Percentiles rank a stretch among this genome's conserved stretches.
These are phyloP conservation scores for Daphne laureola DNA, from an alignment of 441 rosid species.

Conservation along the genomic window DNA sequence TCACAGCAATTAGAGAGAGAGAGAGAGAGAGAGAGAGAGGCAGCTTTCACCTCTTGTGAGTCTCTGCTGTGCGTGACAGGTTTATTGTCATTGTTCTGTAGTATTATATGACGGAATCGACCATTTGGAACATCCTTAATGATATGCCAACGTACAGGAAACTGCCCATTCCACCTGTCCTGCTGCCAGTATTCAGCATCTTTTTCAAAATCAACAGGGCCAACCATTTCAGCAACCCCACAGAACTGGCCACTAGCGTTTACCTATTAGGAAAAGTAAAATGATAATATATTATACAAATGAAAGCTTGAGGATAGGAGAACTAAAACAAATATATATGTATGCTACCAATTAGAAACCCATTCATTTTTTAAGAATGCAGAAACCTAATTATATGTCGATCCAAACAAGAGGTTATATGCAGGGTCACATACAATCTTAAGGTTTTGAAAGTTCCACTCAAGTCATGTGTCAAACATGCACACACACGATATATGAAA, in stretches of 20 bases:
- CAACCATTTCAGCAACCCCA: constrained; percentile 77
- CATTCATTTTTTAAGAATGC: too few species aligned
- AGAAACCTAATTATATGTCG: too few species aligned
- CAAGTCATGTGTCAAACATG: too few species aligned
- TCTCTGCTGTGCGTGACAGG: constrained; percentile 86
- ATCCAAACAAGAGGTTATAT: too few species aligned
- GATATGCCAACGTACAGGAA: constrained; percentile 73
- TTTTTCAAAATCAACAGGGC: constrained; percentile 69
- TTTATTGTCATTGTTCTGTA: constrained; percentile 71
- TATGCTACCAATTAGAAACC: too few species aligned
- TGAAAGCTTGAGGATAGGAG: too few species aligned
- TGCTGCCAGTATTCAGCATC: constrained; percentile 77
- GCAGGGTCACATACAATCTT: too few species aligned
- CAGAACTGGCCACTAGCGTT: constrained; percentile 85
- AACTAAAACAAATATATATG: too few species aligned
- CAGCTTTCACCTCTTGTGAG: constrained; percentile 59
- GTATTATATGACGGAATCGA: constrained; percentile 59
- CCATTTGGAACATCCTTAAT: constrained; percentile 72
- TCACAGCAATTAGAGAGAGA: too few species aligned
- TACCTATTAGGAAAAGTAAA: constrained; percentile 34
- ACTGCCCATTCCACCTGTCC: constrained; percentile 86
- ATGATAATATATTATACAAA: too few species aligned
- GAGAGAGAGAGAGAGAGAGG: background rate
- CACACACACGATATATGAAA: too few species aligned
- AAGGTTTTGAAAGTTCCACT: too few species aligned